phyloP scores from a whole-genome alignment of 2,329 filamentous ascomycete species.

The Talaromyces sp. region DNA sequence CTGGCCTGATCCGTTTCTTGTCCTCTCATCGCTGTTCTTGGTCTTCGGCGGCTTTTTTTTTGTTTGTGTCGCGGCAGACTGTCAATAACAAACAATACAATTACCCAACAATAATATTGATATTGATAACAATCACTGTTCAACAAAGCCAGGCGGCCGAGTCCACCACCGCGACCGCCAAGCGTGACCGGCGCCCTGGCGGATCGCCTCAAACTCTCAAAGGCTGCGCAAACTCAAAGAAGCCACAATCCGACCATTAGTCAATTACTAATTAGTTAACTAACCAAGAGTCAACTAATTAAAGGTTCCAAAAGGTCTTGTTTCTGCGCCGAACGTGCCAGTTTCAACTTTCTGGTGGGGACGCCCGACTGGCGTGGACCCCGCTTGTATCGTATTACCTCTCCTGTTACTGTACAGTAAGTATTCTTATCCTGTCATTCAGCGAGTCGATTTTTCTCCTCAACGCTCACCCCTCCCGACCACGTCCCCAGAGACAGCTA shows the following conservation, averaged over 20 bases:
- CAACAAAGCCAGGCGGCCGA: not conserved
- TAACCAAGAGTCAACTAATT: not conserved
- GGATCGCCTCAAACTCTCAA: not conserved
- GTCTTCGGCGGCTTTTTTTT: not conserved
- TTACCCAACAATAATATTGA: no score
- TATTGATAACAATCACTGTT: no score
- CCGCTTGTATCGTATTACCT: not conserved
- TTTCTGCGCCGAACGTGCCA: not conserved
- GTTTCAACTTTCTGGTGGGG: not conserved
- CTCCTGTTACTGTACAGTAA: not conserved
- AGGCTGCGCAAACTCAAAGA: not conserved
- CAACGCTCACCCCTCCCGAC: not conserved
- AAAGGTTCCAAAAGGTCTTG: not conserved
- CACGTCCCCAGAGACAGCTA: not conserved
- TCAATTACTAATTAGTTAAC: not conserved
- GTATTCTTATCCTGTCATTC: not conserved
- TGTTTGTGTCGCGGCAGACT: no score
- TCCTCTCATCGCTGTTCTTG: no score
- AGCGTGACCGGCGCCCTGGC: not conserved
- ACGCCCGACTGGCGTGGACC: not conserved
- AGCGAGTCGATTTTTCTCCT: not conserved
- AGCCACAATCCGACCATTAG: no score
- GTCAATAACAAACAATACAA: no score
- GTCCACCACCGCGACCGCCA: not conserved
- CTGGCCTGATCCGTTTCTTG: not conserved